Evolutionary conservation across 306 rosid genomes (phyloP).

Genomic region (Rosa persica): DNA sequence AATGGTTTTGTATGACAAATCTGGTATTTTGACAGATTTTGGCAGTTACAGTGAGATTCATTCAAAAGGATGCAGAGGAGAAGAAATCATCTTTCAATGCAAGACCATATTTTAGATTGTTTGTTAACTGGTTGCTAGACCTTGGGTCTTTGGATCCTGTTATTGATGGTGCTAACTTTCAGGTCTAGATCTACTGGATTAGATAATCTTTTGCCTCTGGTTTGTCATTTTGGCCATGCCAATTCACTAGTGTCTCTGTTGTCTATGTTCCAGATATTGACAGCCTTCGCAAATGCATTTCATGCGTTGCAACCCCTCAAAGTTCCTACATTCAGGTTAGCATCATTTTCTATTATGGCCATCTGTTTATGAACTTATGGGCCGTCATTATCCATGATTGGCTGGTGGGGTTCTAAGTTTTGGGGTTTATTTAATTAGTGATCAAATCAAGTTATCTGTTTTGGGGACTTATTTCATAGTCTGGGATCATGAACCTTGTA

Average conservation of each 20-base stretch:
- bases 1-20: conserved; percentile 23
- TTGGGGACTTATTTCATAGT: neutral
- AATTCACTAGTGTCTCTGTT: conserved; percentile 25
- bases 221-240: conserved; percentile 6
- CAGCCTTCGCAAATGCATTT: conserved; percentile 78
- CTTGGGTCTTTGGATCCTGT: conserved; percentile 87
- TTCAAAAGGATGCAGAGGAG: conserved; percentile 86
- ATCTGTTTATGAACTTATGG: neutral
- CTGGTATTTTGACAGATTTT: conserved; percentile 58
- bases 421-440: neutral
- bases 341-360: neutral
- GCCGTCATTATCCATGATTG: neutral
- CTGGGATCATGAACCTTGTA: neutral
- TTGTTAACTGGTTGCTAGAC: conserved; percentile 85
- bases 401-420: neutral
- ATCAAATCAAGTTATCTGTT: neutral
- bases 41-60: conserved; percentile 66
- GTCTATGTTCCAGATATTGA: conserved; percentile 65
- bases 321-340: conserved; percentile 91
- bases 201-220: conserved; percentile 3
- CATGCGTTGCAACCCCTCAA: conserved; percentile 94
- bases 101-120: conserved; percentile 91
- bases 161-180: conserved; percentile 85
- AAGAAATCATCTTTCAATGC: conserved; percentile 81
- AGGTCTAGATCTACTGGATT: conserved; percentile 51